These are phyloP conservation scores for Lumnitzera littorea DNA, from an alignment of 345 rosid genomes.

Conservation along the genomic window DNA sequence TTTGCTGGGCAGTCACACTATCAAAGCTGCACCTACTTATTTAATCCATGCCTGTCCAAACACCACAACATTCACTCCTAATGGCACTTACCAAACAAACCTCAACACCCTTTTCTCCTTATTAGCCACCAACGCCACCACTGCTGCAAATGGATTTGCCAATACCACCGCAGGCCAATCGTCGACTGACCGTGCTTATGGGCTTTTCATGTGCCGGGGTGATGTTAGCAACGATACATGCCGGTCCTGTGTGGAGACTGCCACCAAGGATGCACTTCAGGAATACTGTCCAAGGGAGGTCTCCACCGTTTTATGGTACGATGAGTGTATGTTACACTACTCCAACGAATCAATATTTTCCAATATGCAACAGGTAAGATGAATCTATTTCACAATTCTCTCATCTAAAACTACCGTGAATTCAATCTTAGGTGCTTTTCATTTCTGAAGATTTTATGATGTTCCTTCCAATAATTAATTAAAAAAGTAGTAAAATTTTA, in stretches of 20 bases:
- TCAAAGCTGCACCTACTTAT: too few relatives aligned
- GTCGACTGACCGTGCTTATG: slow-evolving; percentile 1
- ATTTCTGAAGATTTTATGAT: too few relatives aligned
- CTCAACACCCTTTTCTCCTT: slow-evolving; percentile 12
- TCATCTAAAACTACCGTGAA: too few relatives aligned
- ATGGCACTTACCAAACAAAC: slow-evolving; percentile 12
- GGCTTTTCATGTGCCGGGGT: slow-evolving; percentile 16
- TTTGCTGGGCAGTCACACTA: too few relatives aligned
- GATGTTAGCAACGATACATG: slow-evolving; percentile 1
- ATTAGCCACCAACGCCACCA: background rate
- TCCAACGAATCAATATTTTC: slow-evolving; percentile 4
- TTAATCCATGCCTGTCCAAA: background rate
- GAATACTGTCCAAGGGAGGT: slow-evolving; percentile 8
- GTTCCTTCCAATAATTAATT: too few relatives aligned
- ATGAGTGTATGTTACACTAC: slow-evolving; percentile 19
- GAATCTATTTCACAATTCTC: too few relatives aligned
- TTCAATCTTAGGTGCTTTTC: too few relatives aligned
- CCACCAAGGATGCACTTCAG: slow-evolving; percentile 4
- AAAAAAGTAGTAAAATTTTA: too few relatives aligned
- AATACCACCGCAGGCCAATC: slow-evolving; percentile 6
- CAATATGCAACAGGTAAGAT: background rate
- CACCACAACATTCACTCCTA: slow-evolving; percentile 3
- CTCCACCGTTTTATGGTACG: slow-evolving; percentile 17
- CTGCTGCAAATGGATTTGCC: slow-evolving; percentile 5
- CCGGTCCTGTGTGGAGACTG: slow-evolving; percentile 7